Evolutionary conservation across 371 early-diverging fungal species (phyloP), one percentile per base, ranked within the genome.

Genomic region (Mucor racemosus): DNA sequence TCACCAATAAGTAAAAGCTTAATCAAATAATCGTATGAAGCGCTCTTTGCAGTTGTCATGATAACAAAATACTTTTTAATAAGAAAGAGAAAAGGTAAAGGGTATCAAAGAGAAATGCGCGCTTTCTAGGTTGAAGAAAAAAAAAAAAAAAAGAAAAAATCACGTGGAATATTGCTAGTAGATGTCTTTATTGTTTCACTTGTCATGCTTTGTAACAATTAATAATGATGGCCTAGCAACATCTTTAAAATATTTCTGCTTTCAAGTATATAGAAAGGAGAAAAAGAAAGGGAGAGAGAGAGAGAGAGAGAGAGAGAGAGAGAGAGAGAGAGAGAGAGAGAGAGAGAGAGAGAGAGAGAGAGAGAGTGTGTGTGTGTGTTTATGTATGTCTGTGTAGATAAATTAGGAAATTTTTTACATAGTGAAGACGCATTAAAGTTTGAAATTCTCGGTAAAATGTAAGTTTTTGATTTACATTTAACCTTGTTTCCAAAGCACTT

Each of bases 1-100:
- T 99, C 99, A 53, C 99, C 99, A 80, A 72, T 68, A 19, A 68
- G 55, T 62, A 72, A 68, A 46, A 68, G 66, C 19, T 68, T 73
- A 42, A 65, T 68, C 33, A 73, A 40, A 38, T 73, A 73, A 19
- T 65, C 68, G 55, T 65, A 73, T 48, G 90, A 90, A 73, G 94
- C 93, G 63, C 89, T 89, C 76, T 95, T 95, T 73, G 88, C 88
- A 34, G 92, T 73, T 38, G 69, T 39, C 68, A 71, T 67, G 21
- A 2, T 50, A 44, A 44, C 17, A 44, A 44, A 44, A n/a, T 7
- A 17, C 11, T 54, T 19, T 55, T 33, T 26, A 62, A 26, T 9
- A 58, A 38, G n/a, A 48, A 48, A n/a, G 36, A 9, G 34, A 8
- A 38, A 44, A 50, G 58, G 14, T 7, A 65, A 58, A 48, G 21